A percentile compares a stretch with the other conserved stretches of the same genome.
Conservation (phyloP, 495 filamentous ascomycete genomes). For the Rusavskia elegans region DNA sequence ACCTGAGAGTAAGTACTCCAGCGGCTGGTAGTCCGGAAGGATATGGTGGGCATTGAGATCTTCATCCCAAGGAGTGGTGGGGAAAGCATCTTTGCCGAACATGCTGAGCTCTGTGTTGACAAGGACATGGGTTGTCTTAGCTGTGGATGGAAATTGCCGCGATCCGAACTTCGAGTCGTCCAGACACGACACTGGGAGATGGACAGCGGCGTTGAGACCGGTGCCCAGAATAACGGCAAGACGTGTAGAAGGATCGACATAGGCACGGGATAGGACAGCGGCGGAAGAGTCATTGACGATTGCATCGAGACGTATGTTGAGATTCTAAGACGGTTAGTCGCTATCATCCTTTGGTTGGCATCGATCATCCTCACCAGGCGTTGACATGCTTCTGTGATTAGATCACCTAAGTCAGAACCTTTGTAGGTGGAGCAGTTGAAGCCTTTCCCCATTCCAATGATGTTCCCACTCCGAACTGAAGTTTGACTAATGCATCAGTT, state of each 20-base stretch:
- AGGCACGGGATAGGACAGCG: slow-evolving; percentile 63
- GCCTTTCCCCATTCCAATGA: slow-evolving; percentile 53
- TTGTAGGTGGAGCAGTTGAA: slow-evolving; percentile 42
- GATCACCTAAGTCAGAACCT: slow-evolving; percentile 40
- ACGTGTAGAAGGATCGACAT: slow-evolving; percentile 42
- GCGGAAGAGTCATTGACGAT: slow-evolving; percentile 79
- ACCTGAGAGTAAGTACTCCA: slow-evolving; percentile 82
- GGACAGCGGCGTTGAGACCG: slow-evolving; percentile 71
- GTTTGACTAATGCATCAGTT: slow-evolving; percentile 26
- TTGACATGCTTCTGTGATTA: slow-evolving; percentile 41
- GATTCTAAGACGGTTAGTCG: slow-evolving; percentile 11
- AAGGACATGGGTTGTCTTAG: slow-evolving; percentile 44
- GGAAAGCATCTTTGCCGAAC: slow-evolving; percentile 49
- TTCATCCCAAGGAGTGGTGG: slow-evolving; percentile 64
- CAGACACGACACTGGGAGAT: slow-evolving; percentile 47
- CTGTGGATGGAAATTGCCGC: slow-evolving; percentile 26
- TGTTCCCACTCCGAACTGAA: slow-evolving; percentile 37
- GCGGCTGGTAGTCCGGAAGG: slow-evolving; percentile 69
- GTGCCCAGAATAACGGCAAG: slow-evolving; percentile 78
- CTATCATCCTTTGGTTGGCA: neutral
- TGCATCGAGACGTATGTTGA: slow-evolving; percentile 43
- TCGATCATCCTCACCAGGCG: slow-evolving; percentile 20
- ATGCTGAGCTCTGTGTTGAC: slow-evolving; percentile 88
- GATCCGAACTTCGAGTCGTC: slow-evolving; percentile 42
- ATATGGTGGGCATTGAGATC: slow-evolving; percentile 51